phyloP scores from a whole-genome alignment of 306 rosid genomes.

The Cucurbita pepo region DNA sequence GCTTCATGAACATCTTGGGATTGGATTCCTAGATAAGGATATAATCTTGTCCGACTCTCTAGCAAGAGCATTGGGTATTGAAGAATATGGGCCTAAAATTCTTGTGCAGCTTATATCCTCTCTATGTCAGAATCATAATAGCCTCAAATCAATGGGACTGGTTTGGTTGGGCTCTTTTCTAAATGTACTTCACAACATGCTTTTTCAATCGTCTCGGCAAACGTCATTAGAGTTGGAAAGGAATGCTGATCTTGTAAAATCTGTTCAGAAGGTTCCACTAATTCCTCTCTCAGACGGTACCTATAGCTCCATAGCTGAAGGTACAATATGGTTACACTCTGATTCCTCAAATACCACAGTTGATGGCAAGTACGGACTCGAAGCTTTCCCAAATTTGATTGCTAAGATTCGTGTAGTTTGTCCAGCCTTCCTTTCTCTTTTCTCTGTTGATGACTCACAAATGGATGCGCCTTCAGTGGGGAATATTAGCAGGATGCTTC shows the following conservation, averaged over 20 bases:
- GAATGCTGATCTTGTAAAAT: conserved; percentile 25
- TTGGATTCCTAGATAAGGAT: conserved; percentile 59
- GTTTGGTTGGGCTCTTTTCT: conserved; percentile 69
- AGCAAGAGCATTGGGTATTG: conserved; percentile 65
- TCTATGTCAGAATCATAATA: conserved; percentile 29
- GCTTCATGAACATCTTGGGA: conserved; percentile 63
- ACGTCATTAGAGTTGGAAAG: conserved; percentile 19
- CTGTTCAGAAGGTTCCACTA: conserved; percentile 38
- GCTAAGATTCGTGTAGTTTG: conserved; percentile 55
- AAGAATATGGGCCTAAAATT: conserved; percentile 67
- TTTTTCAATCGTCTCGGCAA: conserved; percentile 30
- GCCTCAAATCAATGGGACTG: conserved; percentile 41
- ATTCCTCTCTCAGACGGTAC: conserved; percentile 91
- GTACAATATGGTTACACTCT: conserved; percentile 73
- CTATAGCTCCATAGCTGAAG: conserved; percentile 51
- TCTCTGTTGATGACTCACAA: conserved; percentile 26
- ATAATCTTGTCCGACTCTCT: conserved; percentile 44
- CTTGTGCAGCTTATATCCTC: conserved; percentile 44
- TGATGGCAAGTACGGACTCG: conserved; percentile 39
- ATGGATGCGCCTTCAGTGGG: conserved; percentile 21
- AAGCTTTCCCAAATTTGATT: conserved; percentile 54
- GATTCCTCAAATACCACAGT: conserved; percentile 28
- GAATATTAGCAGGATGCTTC: conserved; percentile 45
- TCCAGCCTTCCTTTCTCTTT: conserved; percentile 47
- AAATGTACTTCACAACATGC: conserved; percentile 29